Evolutionary conservation across 331 rosid genomes (phyloP), one percentile per base, ranked within the genome.

Genomic region (Pyrus hybrid): DNA sequence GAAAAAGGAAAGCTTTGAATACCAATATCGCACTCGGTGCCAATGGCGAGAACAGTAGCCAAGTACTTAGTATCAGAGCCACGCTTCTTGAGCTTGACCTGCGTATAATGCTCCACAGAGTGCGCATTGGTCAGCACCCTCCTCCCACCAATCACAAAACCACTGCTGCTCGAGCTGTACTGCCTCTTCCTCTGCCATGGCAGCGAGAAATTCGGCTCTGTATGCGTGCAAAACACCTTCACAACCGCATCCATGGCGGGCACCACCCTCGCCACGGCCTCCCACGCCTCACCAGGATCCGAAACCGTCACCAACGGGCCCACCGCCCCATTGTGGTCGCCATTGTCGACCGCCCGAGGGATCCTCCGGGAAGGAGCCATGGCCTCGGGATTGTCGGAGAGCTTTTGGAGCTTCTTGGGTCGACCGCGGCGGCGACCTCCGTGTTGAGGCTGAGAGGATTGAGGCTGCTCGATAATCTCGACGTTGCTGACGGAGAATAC

Each of bases 371-470:
- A 81, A 2, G 90, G 22, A 26, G 90, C 29, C 22, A 65, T 63
- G 11, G 63, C 58, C 10, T 78, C 89, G 49, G 74, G 49, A 47
- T 79, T 86, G 8, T 91, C 93, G n/a, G 76, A 61, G 41, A 63
- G 82, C 77, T 70, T 80, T 5, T 84, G 79, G 47, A 60, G 76
- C 68, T 92, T 94, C 83, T 68, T 90, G 22, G 92, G 95, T 23
- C 97, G 93, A 51, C 97, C 98, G 2, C 89, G 93, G 79, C 88
- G 84, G 56, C 88, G 83, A 41, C 82, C 78, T 43, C 53, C 86
- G 53, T 25, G 81, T 3, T 76, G 74, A 32, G 89, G 35, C 57
- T 82, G 77, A 49, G 87, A 30, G 75, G 86, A 21, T 12, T 79
- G 37, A 28, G 85, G 81, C 65, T 89, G 80, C 65, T 89, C 97